Evolutionary conservation across 106 monocot species (phyloP).

Genomic region (Acorus gramineus): DNA sequence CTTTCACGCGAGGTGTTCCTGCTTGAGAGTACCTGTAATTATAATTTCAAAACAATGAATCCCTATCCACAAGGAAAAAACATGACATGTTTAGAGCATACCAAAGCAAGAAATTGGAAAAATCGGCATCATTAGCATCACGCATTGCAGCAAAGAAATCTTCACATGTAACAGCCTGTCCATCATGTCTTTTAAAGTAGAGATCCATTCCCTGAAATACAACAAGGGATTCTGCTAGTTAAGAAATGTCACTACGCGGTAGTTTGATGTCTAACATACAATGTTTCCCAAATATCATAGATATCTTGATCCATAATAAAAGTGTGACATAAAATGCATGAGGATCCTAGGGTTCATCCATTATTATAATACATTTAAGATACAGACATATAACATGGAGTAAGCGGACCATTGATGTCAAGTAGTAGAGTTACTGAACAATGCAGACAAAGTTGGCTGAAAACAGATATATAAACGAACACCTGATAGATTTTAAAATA

Average conservation of each 20-base stretch:
- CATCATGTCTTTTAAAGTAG: not conserved
- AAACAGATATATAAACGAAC: too few relatives aligned
- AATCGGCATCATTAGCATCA: not conserved
- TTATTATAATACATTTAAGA: not conserved
- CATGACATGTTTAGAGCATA: not conserved
- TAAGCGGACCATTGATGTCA: too few relatives aligned
- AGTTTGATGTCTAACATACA: too few relatives aligned
- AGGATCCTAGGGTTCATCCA: too few relatives aligned
- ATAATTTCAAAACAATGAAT: not conserved
- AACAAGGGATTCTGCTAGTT: not conserved
- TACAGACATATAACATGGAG: not conserved
- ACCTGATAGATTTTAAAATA: too few relatives aligned
- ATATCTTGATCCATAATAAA: too few relatives aligned
- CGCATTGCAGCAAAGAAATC: not conserved
- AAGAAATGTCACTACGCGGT: not conserved
- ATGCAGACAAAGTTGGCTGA: too few relatives aligned
- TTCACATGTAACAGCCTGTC: not conserved
- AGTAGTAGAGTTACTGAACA: too few relatives aligned
- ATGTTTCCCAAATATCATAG: not conserved
- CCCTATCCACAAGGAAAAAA: not conserved
- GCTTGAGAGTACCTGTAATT: conserved; percentile 71
- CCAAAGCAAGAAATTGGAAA: not conserved
- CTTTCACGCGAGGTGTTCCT: not conserved
- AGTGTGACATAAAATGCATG: too few relatives aligned
- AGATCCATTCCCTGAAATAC: not conserved